Base-by-base conservation (phyloP, 2,329 filamentous ascomycete genomes). In the Ophiocordyceps sinensis region DNA sequence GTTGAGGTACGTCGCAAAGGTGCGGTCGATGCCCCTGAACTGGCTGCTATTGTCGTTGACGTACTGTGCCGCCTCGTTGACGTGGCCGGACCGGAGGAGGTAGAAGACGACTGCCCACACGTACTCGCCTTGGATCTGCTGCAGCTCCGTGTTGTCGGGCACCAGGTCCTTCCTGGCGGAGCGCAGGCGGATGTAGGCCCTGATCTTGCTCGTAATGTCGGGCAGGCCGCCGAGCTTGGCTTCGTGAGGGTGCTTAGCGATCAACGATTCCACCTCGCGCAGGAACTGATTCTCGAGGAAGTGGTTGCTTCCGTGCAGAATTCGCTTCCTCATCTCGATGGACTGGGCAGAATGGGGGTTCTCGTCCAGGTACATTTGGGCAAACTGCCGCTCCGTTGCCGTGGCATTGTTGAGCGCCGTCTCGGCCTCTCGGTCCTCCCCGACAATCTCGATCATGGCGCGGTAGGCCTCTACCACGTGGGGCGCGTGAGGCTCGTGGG, bases 61-160 rank as follows among this genome's bases (percentile, higher is more conserved):
- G 58, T 95, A 98, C 47, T 83, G 74, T 28, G 84, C 79, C 14
- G 89, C 89, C 59, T 96, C 89, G 14, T 73, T 72, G 40, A 91
- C 71, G 49, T 94, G 80, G 39, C 91, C 91, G 46, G 82, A 82
- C 37, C 91, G 79, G 21, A 98, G 67, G 34, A 96, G 73, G 61
- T 86, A 96, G 65, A 93, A 98, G 36, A 98, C 79, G 39, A 95
- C 73, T 36, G 88, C 87, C 91, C 91, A 98, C 47, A 88, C 82
- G 53, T 82, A 91, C 57, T 94, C 88, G 40, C 83, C 78, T 35
- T 79, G 77, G 38, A 88, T 73, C 58, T 79, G 77, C 59, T 94
- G 85, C 37, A 95, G 69, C 48, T 89, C 79, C 5, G 80, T 76
- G 46, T 82, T 85, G 55, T 94, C 85, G 3, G 82, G 78, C 2